A percentile compares a stretch with the other conserved stretches of the same genome.
These are phyloP conservation scores for Sphagnurus paluster DNA, from an alignment of 1,284 basidiomycete species.

Conservation along the genomic window DNA sequence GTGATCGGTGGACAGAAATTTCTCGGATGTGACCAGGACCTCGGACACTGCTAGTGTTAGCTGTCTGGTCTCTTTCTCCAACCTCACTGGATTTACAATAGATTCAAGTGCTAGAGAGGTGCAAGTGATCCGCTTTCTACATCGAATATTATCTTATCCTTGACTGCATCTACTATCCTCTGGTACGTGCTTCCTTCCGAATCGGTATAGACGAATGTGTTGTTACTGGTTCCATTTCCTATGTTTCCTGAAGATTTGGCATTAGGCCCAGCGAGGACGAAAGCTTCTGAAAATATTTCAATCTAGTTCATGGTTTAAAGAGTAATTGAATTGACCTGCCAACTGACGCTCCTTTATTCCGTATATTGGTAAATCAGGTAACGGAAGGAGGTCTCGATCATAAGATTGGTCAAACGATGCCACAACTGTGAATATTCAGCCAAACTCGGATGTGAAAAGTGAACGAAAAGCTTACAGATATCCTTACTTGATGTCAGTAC, in stretches of 20 bases:
- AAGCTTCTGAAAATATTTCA: no score
- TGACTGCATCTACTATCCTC: slow-evolving; percentile 57
- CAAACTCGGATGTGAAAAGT: slow-evolving; percentile 30
- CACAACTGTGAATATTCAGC: slow-evolving; percentile 37
- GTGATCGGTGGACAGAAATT: no score
- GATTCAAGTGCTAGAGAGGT: no score
- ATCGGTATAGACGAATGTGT: slow-evolving; percentile 65
- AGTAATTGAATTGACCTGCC: slow-evolving; percentile 54
- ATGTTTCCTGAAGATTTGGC: slow-evolving; percentile 56
- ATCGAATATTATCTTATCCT: slow-evolving; percentile 63
- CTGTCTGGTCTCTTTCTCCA: no score
- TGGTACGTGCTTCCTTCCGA: slow-evolving; percentile 60
- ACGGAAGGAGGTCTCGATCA: slow-evolving; percentile 54
- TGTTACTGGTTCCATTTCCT: slow-evolving; percentile 70
- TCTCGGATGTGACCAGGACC: no score
- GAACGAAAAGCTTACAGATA: slow-evolving; percentile 40
- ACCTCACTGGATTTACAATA: no score
- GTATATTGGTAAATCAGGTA: slow-evolving; percentile 58
- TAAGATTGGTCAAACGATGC: slow-evolving; percentile 69
- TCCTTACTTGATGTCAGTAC: slow-evolving; percentile 43
- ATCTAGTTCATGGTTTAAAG: no score
- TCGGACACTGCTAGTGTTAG: no score
- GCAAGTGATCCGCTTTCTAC: slow-evolving; percentile 58
- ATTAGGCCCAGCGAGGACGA: no score
- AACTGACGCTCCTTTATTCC: slow-evolving; percentile 59